These are phyloP conservation scores for Dactylellina haptotyla DNA, from an alignment of 2,329 filamentous ascomycete genomes.

Conservation along the genomic window DNA sequence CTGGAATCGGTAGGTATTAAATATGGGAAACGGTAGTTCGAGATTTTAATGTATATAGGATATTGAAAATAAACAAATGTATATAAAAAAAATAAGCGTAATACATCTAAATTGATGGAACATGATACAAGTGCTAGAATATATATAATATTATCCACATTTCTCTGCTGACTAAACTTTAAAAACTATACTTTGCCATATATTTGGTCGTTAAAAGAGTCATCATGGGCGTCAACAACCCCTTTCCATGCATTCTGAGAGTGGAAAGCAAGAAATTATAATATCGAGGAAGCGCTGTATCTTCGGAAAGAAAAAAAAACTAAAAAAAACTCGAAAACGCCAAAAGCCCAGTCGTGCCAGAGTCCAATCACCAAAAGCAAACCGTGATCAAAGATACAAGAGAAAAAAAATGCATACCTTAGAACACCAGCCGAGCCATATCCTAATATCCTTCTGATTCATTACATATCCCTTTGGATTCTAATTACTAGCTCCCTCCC, in stretches of 20 bases:
- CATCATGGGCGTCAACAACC: not conserved
- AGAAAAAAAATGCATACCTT: not conserved
- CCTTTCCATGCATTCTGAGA: not conserved
- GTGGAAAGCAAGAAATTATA: not conserved
- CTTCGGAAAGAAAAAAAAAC: not conserved
- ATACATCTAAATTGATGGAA: too few species aligned
- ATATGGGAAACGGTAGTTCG: too few species aligned
- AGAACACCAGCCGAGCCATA: not conserved
- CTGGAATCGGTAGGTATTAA: too few species aligned
- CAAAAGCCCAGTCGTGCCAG: not conserved
- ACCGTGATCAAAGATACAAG: not conserved
- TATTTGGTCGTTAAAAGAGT: not conserved
- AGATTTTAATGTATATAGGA: not conserved
- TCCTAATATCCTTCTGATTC: not conserved
- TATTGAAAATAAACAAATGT: not conserved
- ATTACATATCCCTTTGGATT: too few species aligned
- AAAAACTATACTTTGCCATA: too few species aligned
- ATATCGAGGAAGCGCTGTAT: not conserved
- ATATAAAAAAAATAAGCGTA: not conserved
- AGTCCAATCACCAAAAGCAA: conserved; percentile 2
- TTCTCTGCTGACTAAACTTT: too few species aligned
- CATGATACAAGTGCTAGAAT: too few species aligned
- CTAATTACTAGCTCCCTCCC: not conserved
- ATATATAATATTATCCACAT: too few species aligned
- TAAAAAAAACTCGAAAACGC: not conserved